Percentiles rank a stretch among this genome's conserved stretches.
These are phyloP conservation scores for Diaporthe ilicicola DNA, from an alignment of 2,329 filamentous ascomycete species.

Conservation along the genomic window DNA sequence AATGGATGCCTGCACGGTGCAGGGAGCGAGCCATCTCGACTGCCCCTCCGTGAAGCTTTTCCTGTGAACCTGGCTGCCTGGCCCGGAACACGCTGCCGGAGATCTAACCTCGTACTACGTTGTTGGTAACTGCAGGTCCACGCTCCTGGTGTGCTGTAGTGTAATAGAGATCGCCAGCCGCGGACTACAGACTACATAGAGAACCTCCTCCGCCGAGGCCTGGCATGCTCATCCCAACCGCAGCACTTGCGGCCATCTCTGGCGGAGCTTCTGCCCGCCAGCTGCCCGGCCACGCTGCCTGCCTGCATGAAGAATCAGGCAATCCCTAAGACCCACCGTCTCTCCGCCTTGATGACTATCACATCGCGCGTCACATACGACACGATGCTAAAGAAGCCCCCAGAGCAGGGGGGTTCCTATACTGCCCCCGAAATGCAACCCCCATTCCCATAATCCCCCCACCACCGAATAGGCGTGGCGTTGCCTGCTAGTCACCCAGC, in stretches of 20 bases:
- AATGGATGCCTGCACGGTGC: not conserved
- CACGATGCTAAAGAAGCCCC: not conserved
- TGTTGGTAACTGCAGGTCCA: too few species aligned
- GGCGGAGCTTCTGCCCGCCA: not conserved
- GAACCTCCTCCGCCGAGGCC: not conserved
- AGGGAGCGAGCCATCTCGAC: not conserved
- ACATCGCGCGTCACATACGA: constrained; percentile 14
- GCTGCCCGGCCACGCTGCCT: too few species aligned
- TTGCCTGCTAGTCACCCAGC: not conserved
- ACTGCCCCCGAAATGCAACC: not conserved
- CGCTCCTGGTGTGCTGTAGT: not conserved
- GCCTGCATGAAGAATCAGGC: not conserved
- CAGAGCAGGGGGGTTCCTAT: not conserved
- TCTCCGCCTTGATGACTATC: not conserved
- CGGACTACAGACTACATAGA: too few species aligned
- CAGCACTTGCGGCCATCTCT: not conserved
- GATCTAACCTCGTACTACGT: not conserved
- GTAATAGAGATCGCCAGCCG: too few species aligned
- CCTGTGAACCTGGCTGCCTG: not conserved
- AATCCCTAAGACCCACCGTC: not conserved
- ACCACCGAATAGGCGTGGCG: not conserved
- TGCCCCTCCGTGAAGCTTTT: not conserved
- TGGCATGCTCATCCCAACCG: not conserved
- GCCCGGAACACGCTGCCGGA: constrained; percentile 1
- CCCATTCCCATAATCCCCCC: not conserved